A percentile compares a stretch with the other conserved stretches of the same genome.
Conservation (phyloP, 169 alveolate genomes). For the Plasmodium gaboni region DNA sequence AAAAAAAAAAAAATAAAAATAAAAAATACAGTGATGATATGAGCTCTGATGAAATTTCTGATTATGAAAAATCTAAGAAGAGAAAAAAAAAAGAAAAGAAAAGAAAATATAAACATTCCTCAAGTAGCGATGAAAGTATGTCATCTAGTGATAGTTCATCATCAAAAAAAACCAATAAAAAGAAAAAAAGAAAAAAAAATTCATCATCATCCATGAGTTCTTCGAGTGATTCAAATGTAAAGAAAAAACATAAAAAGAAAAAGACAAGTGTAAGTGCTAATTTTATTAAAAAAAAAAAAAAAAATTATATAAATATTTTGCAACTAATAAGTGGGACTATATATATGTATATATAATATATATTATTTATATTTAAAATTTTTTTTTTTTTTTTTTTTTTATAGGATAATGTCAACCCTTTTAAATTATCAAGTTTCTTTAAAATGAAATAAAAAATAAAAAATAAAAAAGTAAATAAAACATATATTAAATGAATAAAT, state of each 20-base stretch:
- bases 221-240: constrained; percentile 33
- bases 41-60: no score
- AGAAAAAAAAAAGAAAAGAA: constrained; percentile 19
- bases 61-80: no score
- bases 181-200: constrained; percentile 23
- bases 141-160: no score
- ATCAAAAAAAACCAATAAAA: background rate
- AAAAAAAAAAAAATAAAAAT: constrained; percentile 36
- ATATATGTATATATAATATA: constrained; percentile 6
- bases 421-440: constrained; percentile 66
- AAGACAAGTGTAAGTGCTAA: constrained; percentile 53
- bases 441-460: constrained; percentile 61
- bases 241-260: constrained; percentile 28
- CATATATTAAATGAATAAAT: no score
- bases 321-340: no score
- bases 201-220: background rate
- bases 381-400: constrained; percentile 14
- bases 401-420: constrained; percentile 62
- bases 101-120: constrained; percentile 19
- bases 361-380: background rate
- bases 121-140: background rate
- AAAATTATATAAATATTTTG: no score
- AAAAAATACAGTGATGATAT: constrained; percentile 48
- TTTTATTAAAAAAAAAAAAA: no score
- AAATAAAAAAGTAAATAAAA: background rate